A percentile compares a stretch with the other conserved stretches of the same genome.
Evolutionary conservation across 257 asterid genomes (phyloP).

Genomic region (Penstemon davidsonii): DNA sequence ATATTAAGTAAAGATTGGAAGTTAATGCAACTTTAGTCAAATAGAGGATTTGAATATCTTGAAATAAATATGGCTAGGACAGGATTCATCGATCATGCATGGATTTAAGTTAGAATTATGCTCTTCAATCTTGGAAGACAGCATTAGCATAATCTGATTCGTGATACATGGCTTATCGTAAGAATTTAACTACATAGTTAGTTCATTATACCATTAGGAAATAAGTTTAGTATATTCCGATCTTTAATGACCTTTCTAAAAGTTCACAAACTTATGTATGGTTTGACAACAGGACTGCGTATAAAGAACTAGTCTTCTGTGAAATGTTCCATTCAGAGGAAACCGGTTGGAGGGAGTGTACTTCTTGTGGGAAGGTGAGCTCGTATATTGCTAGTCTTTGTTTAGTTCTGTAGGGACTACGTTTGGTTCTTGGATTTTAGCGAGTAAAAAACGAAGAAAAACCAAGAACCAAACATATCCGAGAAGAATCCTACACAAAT

Average conservation of each 20-base stretch:
- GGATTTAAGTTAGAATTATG: neutral
- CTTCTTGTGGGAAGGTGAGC: conserved; percentile 84
- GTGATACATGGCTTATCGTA: neutral
- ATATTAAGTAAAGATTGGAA: neutral
- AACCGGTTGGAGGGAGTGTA: conserved; percentile 93
- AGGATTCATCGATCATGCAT: neutral
- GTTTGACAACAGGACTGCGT: conserved; percentile 62
- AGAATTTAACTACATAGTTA: neutral
- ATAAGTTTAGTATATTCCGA: neutral
- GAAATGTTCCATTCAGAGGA: conserved; percentile 82
- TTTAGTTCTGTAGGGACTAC: neutral
- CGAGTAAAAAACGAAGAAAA: too few species aligned
- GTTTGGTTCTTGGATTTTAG: too few species aligned
- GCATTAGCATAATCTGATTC: conserved; percentile 3
- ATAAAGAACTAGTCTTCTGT: conserved; percentile 73
- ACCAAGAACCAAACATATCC: too few species aligned
- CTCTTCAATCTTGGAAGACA: conserved; percentile 13
- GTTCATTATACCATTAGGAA: conserved; percentile 12
- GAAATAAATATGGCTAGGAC: neutral
- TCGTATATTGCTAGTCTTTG: neutral
- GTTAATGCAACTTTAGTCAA: conserved; percentile 1
- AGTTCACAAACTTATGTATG: conserved; percentile 18
- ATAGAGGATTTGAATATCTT: conserved; percentile 6
- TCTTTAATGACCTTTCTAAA: neutral
- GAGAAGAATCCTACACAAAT: conserved; percentile 5